A percentile compares a stretch with the other conserved stretches of the same genome.
phyloP scores from a whole-genome alignment of 306 rosid species.

The Gastrolobium villosum region DNA sequence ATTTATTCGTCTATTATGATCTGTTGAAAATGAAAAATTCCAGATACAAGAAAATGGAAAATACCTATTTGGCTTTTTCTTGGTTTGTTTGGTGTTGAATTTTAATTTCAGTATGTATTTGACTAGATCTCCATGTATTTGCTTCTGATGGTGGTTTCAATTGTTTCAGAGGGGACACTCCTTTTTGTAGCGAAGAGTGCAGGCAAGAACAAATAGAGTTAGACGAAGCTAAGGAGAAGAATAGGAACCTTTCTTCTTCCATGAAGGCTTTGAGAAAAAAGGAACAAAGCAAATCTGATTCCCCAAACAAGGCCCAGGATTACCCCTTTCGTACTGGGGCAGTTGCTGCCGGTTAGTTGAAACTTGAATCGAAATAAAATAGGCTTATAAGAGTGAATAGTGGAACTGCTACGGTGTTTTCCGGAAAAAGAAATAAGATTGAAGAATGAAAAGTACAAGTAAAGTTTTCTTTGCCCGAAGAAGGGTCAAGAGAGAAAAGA shows the following conservation, averaged over 20 bases:
- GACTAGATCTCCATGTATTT: background rate
- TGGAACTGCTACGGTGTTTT: background rate
- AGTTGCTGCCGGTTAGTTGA: slow-evolving; percentile 79
- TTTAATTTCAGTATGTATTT: background rate
- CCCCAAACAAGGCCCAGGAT: slow-evolving; percentile 64
- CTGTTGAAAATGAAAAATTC: background rate
- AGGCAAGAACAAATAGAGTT: slow-evolving; percentile 82
- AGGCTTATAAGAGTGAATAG: background rate
- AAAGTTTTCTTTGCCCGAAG: slow-evolving; percentile 44
- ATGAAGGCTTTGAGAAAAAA: slow-evolving; percentile 75
- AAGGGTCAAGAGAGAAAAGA: slow-evolving; percentile 54
- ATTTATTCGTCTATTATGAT: background rate
- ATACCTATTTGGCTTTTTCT: background rate
- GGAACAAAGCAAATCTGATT: slow-evolving; percentile 71
- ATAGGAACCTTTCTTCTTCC: slow-evolving; percentile 69
- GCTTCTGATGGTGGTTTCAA: background rate
- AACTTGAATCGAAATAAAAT: background rate
- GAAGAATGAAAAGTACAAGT: background rate
- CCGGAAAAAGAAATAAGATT: background rate
- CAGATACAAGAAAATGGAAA: no score
- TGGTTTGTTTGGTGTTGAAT: background rate
- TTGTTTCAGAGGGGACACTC: slow-evolving; percentile 86
- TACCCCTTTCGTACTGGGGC: slow-evolving; percentile 74
- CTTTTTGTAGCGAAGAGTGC: slow-evolving; percentile 95
- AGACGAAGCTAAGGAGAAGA: slow-evolving; percentile 83